These are phyloP conservation scores for Xylariales sp. DNA, from an alignment of 2,329 filamentous ascomycete genomes.

Conservation along the genomic window DNA sequence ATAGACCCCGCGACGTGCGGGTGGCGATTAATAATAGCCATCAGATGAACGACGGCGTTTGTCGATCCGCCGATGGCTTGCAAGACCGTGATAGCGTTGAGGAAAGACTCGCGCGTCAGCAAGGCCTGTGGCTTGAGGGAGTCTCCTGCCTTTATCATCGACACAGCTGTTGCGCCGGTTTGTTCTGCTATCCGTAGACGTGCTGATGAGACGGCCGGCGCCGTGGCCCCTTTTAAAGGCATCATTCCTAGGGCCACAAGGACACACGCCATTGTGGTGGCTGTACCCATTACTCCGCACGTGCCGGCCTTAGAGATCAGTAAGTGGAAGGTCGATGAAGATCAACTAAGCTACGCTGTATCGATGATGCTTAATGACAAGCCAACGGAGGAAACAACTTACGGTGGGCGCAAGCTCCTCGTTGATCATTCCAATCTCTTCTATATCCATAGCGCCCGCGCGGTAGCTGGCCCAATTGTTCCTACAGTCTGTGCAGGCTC, in stretches of 20 bases:
- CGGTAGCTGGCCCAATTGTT: slow-evolving; percentile 79
- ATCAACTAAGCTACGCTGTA: neutral
- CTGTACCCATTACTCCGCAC: slow-evolving; percentile 92
- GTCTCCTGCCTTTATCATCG: slow-evolving; percentile 70
- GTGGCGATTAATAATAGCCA: slow-evolving; percentile 82
- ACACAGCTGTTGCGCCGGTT: slow-evolving; percentile 76
- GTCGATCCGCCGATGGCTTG: slow-evolving; percentile 89
- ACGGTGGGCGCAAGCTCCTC: slow-evolving; percentile 79
- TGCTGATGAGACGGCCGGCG: slow-evolving; percentile 80
- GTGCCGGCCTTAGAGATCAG: slow-evolving; percentile 68
- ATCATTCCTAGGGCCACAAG: slow-evolving; percentile 86
- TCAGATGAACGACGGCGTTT: slow-evolving; percentile 86
- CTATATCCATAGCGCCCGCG: slow-evolving; percentile 74
- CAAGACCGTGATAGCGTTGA: slow-evolving; percentile 87
- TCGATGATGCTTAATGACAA: neutral
- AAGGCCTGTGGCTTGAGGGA: slow-evolving; percentile 76
- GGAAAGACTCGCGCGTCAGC: slow-evolving; percentile 79
- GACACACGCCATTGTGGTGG: slow-evolving; percentile 88
- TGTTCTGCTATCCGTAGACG: slow-evolving; percentile 85
- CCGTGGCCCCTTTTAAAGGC: slow-evolving; percentile 80
- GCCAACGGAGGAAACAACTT: slow-evolving; percentile 40
- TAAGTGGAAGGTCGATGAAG: slow-evolving; percentile 14
- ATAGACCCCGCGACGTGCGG: slow-evolving; percentile 72
- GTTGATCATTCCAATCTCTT: slow-evolving; percentile 77
- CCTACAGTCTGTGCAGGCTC: slow-evolving; percentile 80